Base-by-base conservation (phyloP, 495 filamentous ascomycete genomes). In the Hypoxylon crocopeplum region DNA sequence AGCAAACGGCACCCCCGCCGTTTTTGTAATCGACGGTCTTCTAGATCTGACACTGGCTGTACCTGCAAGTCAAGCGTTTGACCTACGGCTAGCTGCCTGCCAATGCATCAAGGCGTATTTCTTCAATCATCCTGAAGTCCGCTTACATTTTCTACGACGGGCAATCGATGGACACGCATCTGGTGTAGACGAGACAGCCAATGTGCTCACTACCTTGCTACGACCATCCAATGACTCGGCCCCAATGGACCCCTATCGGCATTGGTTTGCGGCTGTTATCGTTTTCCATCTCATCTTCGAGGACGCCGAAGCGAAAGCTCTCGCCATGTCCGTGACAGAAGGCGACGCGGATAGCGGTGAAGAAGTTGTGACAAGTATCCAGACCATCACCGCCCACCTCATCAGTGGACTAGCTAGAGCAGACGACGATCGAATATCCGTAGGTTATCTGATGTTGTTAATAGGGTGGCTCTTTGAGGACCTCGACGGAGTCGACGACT, bases 51-150 rank as follows among this genome's bases (percentile, higher is more conserved):
- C 87, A 3, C 75, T 98, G n/a, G 84, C 83, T 37, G 81, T 89
- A 29, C 74, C 80, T 13, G 76, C 87, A 2, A 78, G 85, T 37
- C 77, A 85, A 54, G 79, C 87, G 13, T 89, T 96, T 59, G 88
- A 95, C 74, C 79, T 89, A 22, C 88, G 94, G 12, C 77, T 94
- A 56, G 90, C 92, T 19, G 92, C 90, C 5, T 93, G 88, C 65
- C 86, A 93, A 66, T 95, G 93, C 59, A 86, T 98, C 42, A 89
- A 95, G 70, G 93, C 95, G 0, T 98, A 98, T 74, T 90, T 96
- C 62, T 86, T 79, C 64, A 84, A 86, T 39, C 91, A 96, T 68
- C 68, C 84, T 19, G 84, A 86, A 38, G 93, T 98, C 47, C 86
- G 88, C 21, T 72, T 84, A 36, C 92, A 96, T 74, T 96, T 98